Conservation (phyloP, 1,284 basidiomycete genomes). For the Puccinia hordei region DNA sequence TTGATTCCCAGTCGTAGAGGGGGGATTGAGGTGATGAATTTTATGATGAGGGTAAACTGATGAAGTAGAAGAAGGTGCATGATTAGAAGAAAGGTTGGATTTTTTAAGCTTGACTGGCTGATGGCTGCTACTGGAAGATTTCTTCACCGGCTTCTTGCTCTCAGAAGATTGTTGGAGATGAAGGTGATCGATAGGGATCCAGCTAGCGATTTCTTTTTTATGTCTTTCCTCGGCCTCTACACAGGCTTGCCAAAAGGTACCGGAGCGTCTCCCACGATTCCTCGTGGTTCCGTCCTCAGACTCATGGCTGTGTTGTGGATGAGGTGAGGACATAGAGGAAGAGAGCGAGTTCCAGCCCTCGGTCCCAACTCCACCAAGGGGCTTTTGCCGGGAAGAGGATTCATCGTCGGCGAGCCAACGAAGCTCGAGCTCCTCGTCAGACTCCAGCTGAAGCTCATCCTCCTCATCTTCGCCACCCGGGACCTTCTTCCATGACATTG, state of each 20-base stretch:
- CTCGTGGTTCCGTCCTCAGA: constrained; percentile 54
- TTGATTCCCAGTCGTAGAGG: no score
- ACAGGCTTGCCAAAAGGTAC: constrained; percentile 70
- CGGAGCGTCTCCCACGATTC: constrained; percentile 67
- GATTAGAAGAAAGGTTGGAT: background rate
- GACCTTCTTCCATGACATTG: constrained; percentile 81
- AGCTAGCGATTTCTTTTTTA: constrained; percentile 75
- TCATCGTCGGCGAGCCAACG: constrained; percentile 68
- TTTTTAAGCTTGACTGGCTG: constrained; percentile 1
- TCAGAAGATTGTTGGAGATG: background rate
- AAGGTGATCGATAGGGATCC: constrained; percentile 60
- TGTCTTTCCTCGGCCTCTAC: constrained; percentile 76
- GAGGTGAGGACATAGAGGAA: background rate
- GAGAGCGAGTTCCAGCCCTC: constrained; percentile 59
- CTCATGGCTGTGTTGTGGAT: constrained; percentile 61
- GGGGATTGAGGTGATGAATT: background rate
- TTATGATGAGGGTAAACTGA: background rate
- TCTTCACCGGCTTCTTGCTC: background rate
- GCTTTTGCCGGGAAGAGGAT: constrained; percentile 53
- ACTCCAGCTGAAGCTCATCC: constrained; percentile 87
- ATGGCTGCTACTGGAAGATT: background rate
- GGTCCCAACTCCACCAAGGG: constrained; percentile 54
- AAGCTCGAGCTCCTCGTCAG: constrained; percentile 61
- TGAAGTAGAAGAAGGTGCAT: background rate
- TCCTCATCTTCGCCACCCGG: constrained; percentile 76